Conservation (phyloP, 495 filamentous ascomycete species). For the Penicillium silybi region DNA sequence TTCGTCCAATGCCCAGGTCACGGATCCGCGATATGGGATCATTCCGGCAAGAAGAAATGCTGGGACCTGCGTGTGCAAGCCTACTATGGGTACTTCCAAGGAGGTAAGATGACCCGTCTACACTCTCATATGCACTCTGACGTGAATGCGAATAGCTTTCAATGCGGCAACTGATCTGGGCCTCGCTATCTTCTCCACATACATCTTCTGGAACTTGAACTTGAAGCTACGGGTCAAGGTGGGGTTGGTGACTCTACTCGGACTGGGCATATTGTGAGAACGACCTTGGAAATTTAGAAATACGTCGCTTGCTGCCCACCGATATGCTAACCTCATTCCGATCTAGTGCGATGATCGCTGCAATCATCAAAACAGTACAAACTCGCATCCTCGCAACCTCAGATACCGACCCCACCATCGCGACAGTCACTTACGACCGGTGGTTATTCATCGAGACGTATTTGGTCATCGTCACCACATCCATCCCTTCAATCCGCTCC, state of each 20-base stretch:
- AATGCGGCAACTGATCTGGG: constrained; percentile 45
- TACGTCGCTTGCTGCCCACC: background rate
- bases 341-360: constrained; percentile 28
- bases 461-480: constrained; percentile 31
- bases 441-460: constrained; percentile 32
- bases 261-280: constrained; percentile 44
- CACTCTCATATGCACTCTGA: background rate
- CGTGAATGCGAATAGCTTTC: constrained; percentile 20
- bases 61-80: constrained; percentile 31
- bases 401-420: constrained; percentile 23
- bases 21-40: constrained; percentile 35
- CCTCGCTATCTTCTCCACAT: constrained; percentile 45
- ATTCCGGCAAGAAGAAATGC: constrained; percentile 29
- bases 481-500: constrained; percentile 27
- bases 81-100: constrained; percentile 38
- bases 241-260: constrained; percentile 39
- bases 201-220: constrained; percentile 44
- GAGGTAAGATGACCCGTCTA: constrained; percentile 23
- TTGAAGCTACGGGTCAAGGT: constrained; percentile 42
- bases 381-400: constrained; percentile 22
- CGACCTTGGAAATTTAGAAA: no score
- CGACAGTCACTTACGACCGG: constrained; percentile 23
- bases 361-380: constrained; percentile 29
- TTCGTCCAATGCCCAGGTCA: constrained; percentile 39
- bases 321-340: background rate